A percentile compares a stretch with the other conserved stretches of the same genome.
Evolutionary conservation across 2,329 filamentous ascomycete genomes (phyloP).

Genomic region (Xylariales sp.): DNA sequence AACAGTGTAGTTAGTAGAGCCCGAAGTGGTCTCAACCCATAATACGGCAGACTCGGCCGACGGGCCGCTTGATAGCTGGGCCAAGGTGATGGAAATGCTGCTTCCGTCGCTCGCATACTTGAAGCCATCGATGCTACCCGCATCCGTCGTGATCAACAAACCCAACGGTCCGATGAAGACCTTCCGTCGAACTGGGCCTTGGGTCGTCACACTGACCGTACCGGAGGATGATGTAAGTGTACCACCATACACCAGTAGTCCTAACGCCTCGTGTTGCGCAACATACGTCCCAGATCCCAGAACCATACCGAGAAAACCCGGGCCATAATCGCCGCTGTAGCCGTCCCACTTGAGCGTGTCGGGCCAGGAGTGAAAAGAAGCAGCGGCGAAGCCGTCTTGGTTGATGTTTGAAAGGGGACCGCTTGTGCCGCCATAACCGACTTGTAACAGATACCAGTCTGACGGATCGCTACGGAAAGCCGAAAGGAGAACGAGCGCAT

Average conservation of each 20-base stretch:
- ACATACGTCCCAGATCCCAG: constrained; percentile 64
- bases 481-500: constrained; percentile 65
- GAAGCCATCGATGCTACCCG: constrained; percentile 56
- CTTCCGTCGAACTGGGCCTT: constrained; percentile 59
- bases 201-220: constrained; percentile 54
- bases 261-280: constrained; percentile 57
- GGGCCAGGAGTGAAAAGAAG: constrained; percentile 68
- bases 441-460: constrained; percentile 63
- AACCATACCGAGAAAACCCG: constrained; percentile 63
- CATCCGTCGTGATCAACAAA: constrained; percentile 56
- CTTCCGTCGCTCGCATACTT: constrained; percentile 47
- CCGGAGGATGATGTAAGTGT: constrained; percentile 46
- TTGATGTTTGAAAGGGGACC: constrained; percentile 68
- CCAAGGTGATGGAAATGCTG: constrained; percentile 47
- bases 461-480: constrained; percentile 60
- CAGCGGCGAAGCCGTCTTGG: constrained; percentile 63
- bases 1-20: constrained; percentile 43
- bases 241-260: constrained; percentile 63
- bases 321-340: constrained; percentile 68
- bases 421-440: constrained; percentile 65
- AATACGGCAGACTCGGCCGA: constrained; percentile 48
- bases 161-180: constrained; percentile 62
- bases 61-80: constrained; percentile 47
- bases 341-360: constrained; percentile 67
- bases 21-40: constrained; percentile 52